Evolutionary conservation across 129 eudicot genomes (phyloP), one percentile per base, ranked within the genome.

Genomic region (Artemisia argyi): DNA sequence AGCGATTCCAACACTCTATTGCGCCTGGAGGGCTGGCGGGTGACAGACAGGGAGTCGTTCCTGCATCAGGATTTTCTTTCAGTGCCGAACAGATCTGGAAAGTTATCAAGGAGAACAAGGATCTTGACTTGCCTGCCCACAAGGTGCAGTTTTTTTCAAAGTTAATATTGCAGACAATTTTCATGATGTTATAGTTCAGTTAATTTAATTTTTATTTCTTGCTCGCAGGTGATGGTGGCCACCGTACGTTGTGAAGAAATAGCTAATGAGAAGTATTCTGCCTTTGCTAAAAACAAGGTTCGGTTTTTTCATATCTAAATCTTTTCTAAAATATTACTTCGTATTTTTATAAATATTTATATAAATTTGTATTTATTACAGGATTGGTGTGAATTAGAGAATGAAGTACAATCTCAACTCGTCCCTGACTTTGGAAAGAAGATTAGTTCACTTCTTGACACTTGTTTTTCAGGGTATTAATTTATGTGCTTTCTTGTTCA

Each of bases 231-330:
- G 57, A 89, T 92, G 98, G 98, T 92, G 78, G 98, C 98, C 42
- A 92, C 96, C 1, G 98, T 92, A 64, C 96, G 98, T n/a, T 92
- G 98, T 89, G 98, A 92, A 85, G 98, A 92, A 79, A 92, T 92
- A 77, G 95, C 91, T 54, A 87, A 68, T 17, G 95, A 89, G 77
- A 87, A 82, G 81, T 77, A 68, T 61, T 63, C 80, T 14, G 78
- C 84, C 28, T 89, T 89, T 69, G 60, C 56, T 32, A 79, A 61
- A 51, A 89, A 92, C 48, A 84, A 86, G 96, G 96, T 92, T 76
- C 75, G 19, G 48, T 22, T 26, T 78, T 18, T 30, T 32, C 6
- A 59, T 50, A 69, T 61, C 20, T 15, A 58, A 44, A 19, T 56
- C 2, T 3, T n/a, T 48, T 44, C 18, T 2, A 24, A 3, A 6